phyloP scores from a whole-genome alignment of 208 protist species.

The Trypanosomatidae sp. region DNA sequence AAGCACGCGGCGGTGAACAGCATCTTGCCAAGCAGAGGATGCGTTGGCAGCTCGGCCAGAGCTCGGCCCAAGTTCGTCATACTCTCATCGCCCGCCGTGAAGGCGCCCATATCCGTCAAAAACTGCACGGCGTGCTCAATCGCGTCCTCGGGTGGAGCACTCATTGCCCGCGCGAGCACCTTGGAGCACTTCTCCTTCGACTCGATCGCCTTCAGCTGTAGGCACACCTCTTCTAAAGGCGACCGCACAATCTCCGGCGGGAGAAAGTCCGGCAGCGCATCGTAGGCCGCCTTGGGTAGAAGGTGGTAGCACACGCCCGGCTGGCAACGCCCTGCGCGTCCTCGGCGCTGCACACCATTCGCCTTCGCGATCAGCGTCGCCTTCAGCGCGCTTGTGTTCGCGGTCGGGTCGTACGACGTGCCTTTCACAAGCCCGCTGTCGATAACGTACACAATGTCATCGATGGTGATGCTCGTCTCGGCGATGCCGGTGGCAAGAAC shows the following conservation, averaged over 20 bases:
- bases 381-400: constrained; percentile 76
- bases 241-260: constrained; percentile 92
- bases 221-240: constrained; percentile 86
- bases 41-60: constrained; percentile 82
- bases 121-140: constrained; percentile 71
- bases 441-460: constrained; percentile 95
- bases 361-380: constrained; percentile 82
- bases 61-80: constrained; percentile 81
- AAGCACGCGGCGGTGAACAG: constrained; percentile 83
- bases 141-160: constrained; percentile 56
- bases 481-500: constrained; percentile 98
- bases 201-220: constrained; percentile 86
- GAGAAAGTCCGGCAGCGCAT: constrained; percentile 91
- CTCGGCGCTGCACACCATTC: constrained; percentile 87
- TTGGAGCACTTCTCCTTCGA: constrained; percentile 68
- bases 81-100: constrained; percentile 71
- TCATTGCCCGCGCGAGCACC: constrained; percentile 79
- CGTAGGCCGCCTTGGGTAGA: constrained; percentile 66
- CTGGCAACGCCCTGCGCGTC: constrained; percentile 90
- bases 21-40: constrained; percentile 92
- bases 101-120: constrained; percentile 83
- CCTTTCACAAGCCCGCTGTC: constrained; percentile 95
- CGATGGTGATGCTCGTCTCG: constrained; percentile 97
- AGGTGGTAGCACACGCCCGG: constrained; percentile 86
- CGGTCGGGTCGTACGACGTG: constrained; percentile 82